Evolutionary conservation across 306 rosid species (phyloP), one percentile per base, ranked within the genome.

Genomic region (Prosopis cineraria): DNA sequence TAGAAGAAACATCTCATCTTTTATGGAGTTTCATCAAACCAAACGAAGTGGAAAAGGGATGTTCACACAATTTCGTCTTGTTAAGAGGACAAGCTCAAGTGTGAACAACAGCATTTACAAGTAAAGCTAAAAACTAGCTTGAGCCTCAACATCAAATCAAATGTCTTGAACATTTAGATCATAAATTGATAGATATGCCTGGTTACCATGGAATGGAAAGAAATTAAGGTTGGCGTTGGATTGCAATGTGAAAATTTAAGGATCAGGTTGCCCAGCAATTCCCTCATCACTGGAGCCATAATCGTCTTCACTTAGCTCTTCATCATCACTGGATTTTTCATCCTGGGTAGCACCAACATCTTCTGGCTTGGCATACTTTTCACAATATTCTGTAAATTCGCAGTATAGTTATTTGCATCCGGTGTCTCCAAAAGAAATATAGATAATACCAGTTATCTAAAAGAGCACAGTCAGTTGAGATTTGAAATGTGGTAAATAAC

Each of bases 361-460:
- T 85, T 90, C 94, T 8, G 96, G 84, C 82, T 90, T 91, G 30
- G 98, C 98, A 85, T 87, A 89, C 75, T 81, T 91, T 85, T 91
- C 87, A 80, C 93, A 82, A 69, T 80, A 94, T 73, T 92, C 98
- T 94, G 91, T 77, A 41, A 40, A 41, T 40, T 12, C 1, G 20
- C 36, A 68, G 36, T 13, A 40, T 40, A 39, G 33, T 24, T 67
- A 67, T 36, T 64, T 8, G 47, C 70, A 3, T 65, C 30, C 24
- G 2, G 22, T 34, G 45, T 59, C 77, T 56, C 74, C 55, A 79
- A 59, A 31, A 79, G 29, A 64, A 36, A 34, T 45, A 60, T 60
- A 53, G 50, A 60, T 65, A 56, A 62, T 60, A 65, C 50, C 58
- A 78, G 55, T 71, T 45, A 40, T 50, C 67, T 43, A 70, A 19